Evolutionary conservation across 2,329 filamentous ascomycete species (phyloP), one percentile per base, ranked within the genome.

Genomic region (Claviceps cyperi): DNA sequence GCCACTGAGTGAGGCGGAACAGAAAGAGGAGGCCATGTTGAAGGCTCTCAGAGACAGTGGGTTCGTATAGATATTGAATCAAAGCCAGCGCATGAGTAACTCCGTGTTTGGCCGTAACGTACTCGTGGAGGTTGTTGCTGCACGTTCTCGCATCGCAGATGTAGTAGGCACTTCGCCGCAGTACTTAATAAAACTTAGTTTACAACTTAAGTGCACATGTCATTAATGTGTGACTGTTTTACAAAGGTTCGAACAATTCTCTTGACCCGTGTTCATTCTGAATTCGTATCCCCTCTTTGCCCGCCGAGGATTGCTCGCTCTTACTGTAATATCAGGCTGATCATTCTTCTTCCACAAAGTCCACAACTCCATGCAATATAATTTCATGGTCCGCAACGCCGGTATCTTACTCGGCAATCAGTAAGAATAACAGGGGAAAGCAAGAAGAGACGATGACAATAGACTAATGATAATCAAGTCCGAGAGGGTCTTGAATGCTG

Each of bases 31-130:
- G 13, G 64, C 60, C 47, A 62, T 77, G 2, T 50, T 70, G 51
- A 66, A 64, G 57, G 67, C 66, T 15, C 61, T 78, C 51, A 69
- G 62, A 52, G 64, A 69, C n/a, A 64, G 59, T 46, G 72, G 73
- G 2, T 59, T 72, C 22, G 38, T 72, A 40, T 53, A 49, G 40
- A 41, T 41, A 14, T 41, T 6, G 11, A 21, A 11, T 13, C 17
- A 8, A 19, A 3, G 39, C 17, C 17, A 40, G 13, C 39, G 13
- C 19, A 4, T 21, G 5, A 32, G 28, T 11, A 32, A 32, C 28
- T 32, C 17, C 15, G 17, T 44, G 11, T 15, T 45, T 32, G n/a
- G 28, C 28, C 28, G 6, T 45, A 4, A 28, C n/a, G 19, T 45
- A 14, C n/a, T 9, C 3, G 13, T 14, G 17, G 7, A 21, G 6